phyloP scores from a whole-genome alignment of 768 basidiomycete species.

The Suillus alpinus region DNA sequence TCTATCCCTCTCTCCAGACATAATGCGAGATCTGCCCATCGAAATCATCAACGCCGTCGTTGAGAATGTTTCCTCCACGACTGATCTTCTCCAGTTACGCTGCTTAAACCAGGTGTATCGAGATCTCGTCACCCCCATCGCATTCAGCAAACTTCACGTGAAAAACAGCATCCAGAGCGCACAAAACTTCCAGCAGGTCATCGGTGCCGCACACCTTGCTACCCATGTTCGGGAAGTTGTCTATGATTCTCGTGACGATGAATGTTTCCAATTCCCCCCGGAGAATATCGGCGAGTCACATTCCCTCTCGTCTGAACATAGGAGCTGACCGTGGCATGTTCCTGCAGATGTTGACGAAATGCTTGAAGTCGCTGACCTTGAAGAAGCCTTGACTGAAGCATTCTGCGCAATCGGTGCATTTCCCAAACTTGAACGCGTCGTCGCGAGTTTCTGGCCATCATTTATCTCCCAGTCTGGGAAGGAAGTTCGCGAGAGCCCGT shows the following conservation, averaged over 20 bases:
- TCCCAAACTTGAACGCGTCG: conserved; percentile 18
- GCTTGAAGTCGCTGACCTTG: conserved; percentile 31
- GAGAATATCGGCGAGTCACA: conserved; percentile 10
- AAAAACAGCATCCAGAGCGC: conserved; percentile 25
- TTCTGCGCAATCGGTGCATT: conserved; percentile 20
- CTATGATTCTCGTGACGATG: conserved; percentile 27
- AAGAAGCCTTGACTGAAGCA: conserved; percentile 26
- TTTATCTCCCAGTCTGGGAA: conserved; percentile 21
- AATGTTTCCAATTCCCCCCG: conserved; percentile 22
- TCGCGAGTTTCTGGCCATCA: conserved; percentile 30
- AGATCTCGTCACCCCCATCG: conserved; percentile 23
- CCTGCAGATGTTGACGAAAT: conserved; percentile 20
- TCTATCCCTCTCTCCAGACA: neutral
- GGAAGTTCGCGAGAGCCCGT: conserved; percentile 27
- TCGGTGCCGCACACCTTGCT: conserved; percentile 21
- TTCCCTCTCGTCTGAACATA: neutral
- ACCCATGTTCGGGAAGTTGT: conserved; percentile 25
- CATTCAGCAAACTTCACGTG: conserved; percentile 23
- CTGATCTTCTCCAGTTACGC: conserved; percentile 28
- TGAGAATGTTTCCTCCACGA: conserved; percentile 19
- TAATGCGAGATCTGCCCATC: conserved; percentile 25
- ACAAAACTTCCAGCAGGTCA: conserved; percentile 21
- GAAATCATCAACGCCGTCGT: conserved; percentile 26
- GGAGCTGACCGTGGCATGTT: conserved; percentile 2
- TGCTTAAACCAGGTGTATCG: conserved; percentile 24